Base-by-base conservation (phyloP, 2,329 filamentous ascomycete genomes). In the Ophiostoma fasciatum region DNA sequence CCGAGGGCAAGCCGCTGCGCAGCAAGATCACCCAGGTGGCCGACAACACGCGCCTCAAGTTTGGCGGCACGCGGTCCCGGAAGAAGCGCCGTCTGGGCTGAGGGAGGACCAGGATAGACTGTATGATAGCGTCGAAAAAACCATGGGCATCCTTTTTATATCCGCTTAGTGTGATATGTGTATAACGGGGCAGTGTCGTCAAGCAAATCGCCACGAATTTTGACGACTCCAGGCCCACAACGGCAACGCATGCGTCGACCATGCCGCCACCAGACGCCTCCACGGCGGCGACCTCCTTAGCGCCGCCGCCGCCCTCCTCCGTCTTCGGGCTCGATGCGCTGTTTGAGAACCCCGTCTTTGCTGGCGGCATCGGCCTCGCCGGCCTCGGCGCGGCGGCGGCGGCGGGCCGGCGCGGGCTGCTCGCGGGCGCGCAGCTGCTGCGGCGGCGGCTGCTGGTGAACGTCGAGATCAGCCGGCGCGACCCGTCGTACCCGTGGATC, bases 401-500 rank as follows among this genome's bases (percentile, higher is more conserved):
- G 11, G 73, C 93, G 47, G 82, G 78, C 21, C 84, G 90, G 44
- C 79, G 79, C 51, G 82, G 82, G 23, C 56, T 81, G 40, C 71
- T 87, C 41, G 66, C 75, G 48, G 75, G 75, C 37, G 76, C 78
- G n/a, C 70, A 71, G 29, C 66, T 92, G 38, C 61, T 94, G 40
- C 81, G 83, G 33, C 77, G 80, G 36, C 82, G 88, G 33, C 74
- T 98, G 60, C 75, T 98, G 21, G 83, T 96, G 49, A 85, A 94
- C 50, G 76, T 98, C 49, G 90, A 98, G 58, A 94, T 98, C 57
- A 88, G 82, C 56, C 82, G 84, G 52, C 82, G 88, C 49, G 90
- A 98, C 59, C 76, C 84, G 30, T 87, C 88, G 2, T 98, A 96
- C 54, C 77, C 77, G 28, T 96, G 87, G 88, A 75, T 98, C 28